Evolutionary conservation across 108 stramenopile genomes (phyloP).

Genomic region (Epipyxis sp.): DNA sequence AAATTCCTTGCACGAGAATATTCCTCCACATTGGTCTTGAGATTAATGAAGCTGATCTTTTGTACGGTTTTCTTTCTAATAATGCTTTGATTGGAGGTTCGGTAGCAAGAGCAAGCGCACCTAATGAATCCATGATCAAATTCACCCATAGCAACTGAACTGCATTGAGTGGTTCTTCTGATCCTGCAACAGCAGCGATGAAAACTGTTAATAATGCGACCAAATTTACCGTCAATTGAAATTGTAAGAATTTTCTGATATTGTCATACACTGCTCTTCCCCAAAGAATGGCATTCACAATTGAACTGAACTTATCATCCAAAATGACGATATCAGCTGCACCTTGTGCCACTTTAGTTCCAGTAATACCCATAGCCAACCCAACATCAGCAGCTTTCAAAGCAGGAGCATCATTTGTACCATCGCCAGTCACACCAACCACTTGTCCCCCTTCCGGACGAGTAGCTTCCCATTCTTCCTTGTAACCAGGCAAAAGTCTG

Average conservation of each 20-base stretch:
- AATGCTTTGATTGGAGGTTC: neutral
- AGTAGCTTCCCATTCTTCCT: conserved; percentile 20
- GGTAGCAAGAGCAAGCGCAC: conserved; percentile 18
- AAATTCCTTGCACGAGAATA: conserved; percentile 4
- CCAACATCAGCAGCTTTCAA: conserved; percentile 96
- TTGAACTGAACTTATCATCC: conserved; percentile 93
- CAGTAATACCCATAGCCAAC: conserved; percentile 93
- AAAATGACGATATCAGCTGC: conserved; percentile 87
- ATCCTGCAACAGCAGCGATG: conserved; percentile 13
- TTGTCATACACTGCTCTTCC: conserved; percentile 92
- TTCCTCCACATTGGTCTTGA: conserved; percentile 23
- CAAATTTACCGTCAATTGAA: conserved; percentile 95
- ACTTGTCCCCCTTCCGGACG: conserved; percentile 56
- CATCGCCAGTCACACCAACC: conserved; percentile 96
- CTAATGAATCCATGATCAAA: conserved; percentile 26
- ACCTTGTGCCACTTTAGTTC: conserved; percentile 94
- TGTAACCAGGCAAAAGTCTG: conserved; percentile 20
- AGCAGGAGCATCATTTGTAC: conserved; percentile 97
- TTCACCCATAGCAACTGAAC: conserved; percentile 32
- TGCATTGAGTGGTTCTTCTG: conserved; percentile 19
- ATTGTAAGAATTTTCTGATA: conserved; percentile 95
- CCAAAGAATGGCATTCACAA: conserved; percentile 95
- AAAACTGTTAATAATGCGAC: conserved; percentile 55
- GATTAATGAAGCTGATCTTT: conserved; percentile 15
- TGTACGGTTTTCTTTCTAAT: conserved; percentile 25